Evolutionary conservation across 345 rosid species (phyloP).

Genomic region (Turritis glabra): DNA sequence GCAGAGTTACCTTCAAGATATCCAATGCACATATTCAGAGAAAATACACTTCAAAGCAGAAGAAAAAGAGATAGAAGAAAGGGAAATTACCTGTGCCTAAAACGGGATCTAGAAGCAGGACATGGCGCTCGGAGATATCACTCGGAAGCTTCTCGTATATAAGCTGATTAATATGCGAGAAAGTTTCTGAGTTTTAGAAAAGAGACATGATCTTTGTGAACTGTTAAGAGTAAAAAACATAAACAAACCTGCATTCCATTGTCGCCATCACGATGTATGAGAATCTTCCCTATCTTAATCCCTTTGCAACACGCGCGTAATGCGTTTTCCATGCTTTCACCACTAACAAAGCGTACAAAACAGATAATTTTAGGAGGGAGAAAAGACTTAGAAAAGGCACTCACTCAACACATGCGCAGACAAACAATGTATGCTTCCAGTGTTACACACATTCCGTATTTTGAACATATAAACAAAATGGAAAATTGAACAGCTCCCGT

Average conservation of each 20-base stretch:
- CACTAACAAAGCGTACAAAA: slow-evolving; percentile 48
- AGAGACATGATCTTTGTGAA: slow-evolving; percentile 4
- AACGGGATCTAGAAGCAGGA: slow-evolving; percentile 94
- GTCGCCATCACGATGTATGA: slow-evolving; percentile 98
- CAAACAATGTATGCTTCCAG: slow-evolving; percentile 16
- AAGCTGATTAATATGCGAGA: slow-evolving; percentile 48
- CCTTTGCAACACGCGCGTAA: slow-evolving; percentile 98
- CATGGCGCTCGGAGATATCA: slow-evolving; percentile 95
- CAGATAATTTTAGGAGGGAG: slow-evolving; percentile 25
- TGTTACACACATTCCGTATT: not conserved
- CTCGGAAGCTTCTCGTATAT: slow-evolving; percentile 97
- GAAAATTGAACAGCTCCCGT: not conserved
- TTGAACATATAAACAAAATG: not conserved
- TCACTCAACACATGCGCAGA: slow-evolving; percentile 13
- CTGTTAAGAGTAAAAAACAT: not conserved
- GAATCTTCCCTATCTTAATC: slow-evolving; percentile 95
- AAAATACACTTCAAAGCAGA: not conserved
- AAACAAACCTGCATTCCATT: slow-evolving; percentile 81
- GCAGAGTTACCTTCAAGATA: slow-evolving; percentile 82
- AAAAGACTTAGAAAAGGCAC: not conserved
- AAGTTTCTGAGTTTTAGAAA: not conserved
- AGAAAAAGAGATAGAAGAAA: not conserved
- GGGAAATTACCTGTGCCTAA: slow-evolving; percentile 75
- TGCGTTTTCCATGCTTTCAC: slow-evolving; percentile 99
- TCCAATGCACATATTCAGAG: not conserved